Base-by-base conservation (phyloP, 768 basidiomycete genomes). In the Tulasnella sp. region DNA sequence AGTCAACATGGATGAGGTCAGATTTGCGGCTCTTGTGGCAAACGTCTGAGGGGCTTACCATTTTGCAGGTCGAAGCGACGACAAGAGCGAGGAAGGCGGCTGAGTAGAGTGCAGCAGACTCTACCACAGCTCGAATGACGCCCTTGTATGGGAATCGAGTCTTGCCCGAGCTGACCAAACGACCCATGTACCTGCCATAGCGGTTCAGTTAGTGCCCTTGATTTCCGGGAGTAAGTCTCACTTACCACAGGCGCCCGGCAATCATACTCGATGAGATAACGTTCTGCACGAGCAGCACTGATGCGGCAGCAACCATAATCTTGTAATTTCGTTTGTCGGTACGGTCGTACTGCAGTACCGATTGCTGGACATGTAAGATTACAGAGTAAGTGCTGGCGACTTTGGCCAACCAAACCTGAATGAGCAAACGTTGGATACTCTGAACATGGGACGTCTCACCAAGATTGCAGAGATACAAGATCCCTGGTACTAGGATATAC, bases 291-390 rank as follows among this genome's bases (percentile, higher is more conserved):
- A 72, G 37, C 39, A 72, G 70, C 23, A 42, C 44, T 18, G 70
- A 39, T 11, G 70, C 70, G 4, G 26, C 20, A 42, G 37, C 32
- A n/a, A 72, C 39, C 70, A 72, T 40, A 9, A 72, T 37, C n/a
- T 72, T 42, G 39, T 72, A 72, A 32, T 72, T 72, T 32, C 70
- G 40, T 39, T 72, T 72, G 16, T 72, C 70, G 9, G 70, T 72
- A 16, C 70, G 70, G 37, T 72, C 70, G n/a, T 72, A 40, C 15
- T 46, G 18, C 23, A 35, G 7, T 0, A 72, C 44, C 3, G 70
- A 39, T 39, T 72, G 70, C 20, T 42, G 70, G n/a, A 72, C 70
- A 42, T 72, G 70, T 7, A 72, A 16, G n/a, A 15, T 16, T 20
- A 46, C 44, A n/a, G 70, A n/a, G 44, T n/a, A 72, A 18, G 70